Evolutionary conservation across 2,329 filamentous ascomycete genomes (phyloP).

Genomic region (Epichloe elymi): DNA sequence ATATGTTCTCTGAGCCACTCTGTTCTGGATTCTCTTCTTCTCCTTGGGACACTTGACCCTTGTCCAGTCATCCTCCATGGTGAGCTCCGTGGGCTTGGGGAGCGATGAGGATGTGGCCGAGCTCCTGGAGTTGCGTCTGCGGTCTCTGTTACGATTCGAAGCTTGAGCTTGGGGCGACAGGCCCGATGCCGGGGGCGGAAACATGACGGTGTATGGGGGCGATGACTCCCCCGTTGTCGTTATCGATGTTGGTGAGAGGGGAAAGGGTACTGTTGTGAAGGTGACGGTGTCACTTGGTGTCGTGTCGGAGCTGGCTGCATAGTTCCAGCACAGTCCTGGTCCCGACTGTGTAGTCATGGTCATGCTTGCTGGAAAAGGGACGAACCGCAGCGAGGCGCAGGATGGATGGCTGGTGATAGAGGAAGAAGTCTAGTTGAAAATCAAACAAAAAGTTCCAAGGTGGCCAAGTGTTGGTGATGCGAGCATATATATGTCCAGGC

Average conservation of each 20-base stretch:
- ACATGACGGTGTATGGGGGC: not conserved
- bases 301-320: not conserved
- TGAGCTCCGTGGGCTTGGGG: constrained; percentile 4
- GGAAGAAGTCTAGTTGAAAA: no score
- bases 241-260: constrained; percentile 1
- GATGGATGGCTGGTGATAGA: not conserved
- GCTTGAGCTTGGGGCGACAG: not conserved
- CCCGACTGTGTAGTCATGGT: not conserved
- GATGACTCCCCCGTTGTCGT: not conserved
- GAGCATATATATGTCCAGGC: no score
- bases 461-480: not conserved
- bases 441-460: no score
- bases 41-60: constrained; percentile 7
- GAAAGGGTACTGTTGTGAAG: constrained; percentile 1
- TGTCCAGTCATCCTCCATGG: constrained; percentile 8
- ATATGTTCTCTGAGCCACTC: constrained; percentile 12
- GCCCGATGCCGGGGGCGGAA: not conserved
- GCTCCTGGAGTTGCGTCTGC: not conserved
- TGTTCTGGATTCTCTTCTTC: constrained; percentile 8
- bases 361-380: not conserved
- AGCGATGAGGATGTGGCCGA: not conserved
- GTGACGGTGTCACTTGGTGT: not conserved
- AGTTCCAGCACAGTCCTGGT: constrained; percentile 1
- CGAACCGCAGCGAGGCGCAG: no score
- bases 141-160: not conserved